Conservation (phyloP, 2,329 filamentous ascomycete species). For the Phialophora expanda region DNA sequence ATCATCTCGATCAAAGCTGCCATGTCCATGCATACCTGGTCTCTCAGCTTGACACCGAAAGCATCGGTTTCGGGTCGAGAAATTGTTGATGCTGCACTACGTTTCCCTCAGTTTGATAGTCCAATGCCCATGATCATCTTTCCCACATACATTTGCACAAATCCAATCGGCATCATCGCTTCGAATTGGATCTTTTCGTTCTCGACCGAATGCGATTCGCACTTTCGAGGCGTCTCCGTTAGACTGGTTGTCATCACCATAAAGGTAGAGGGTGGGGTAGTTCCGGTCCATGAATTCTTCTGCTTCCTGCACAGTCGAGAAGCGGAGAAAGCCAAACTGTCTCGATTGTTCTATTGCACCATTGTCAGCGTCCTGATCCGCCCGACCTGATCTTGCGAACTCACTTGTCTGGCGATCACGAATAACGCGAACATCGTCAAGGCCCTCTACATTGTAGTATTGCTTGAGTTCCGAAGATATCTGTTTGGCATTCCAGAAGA, state of each 20-base stretch:
- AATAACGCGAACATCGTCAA: slow-evolving; percentile 64
- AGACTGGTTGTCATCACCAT: slow-evolving; percentile 47
- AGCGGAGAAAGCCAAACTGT: slow-evolving; percentile 63
- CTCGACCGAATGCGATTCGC: slow-evolving; percentile 60
- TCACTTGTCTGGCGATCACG: slow-evolving; percentile 64
- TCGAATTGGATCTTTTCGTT: slow-evolving; percentile 57
- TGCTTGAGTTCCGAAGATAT: slow-evolving; percentile 61
- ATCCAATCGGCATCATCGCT: slow-evolving; percentile 62
- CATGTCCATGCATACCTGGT: slow-evolving; percentile 51
- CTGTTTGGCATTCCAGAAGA: slow-evolving; percentile 49
- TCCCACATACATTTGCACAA: slow-evolving; percentile 46
- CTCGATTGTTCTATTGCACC: slow-evolving; percentile 56
- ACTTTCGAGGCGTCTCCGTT: slow-evolving; percentile 52
- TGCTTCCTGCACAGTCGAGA: slow-evolving; percentile 56
- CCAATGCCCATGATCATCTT: neutral
- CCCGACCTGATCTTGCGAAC: slow-evolving; percentile 6
- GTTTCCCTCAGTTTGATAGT: neutral
- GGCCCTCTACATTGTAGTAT: slow-evolving; percentile 56
- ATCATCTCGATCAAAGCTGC: slow-evolving; percentile 11
- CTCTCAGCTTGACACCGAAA: slow-evolving; percentile 63
- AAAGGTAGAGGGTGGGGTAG: slow-evolving; percentile 57
- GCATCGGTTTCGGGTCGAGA: slow-evolving; percentile 60
- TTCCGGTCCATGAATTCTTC: slow-evolving; percentile 60
- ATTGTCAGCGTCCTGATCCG: neutral
- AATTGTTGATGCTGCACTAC: slow-evolving; percentile 64